Conservation (phyloP, 1,284 basidiomycete species). For the Amylostereum chailletii region DNA sequence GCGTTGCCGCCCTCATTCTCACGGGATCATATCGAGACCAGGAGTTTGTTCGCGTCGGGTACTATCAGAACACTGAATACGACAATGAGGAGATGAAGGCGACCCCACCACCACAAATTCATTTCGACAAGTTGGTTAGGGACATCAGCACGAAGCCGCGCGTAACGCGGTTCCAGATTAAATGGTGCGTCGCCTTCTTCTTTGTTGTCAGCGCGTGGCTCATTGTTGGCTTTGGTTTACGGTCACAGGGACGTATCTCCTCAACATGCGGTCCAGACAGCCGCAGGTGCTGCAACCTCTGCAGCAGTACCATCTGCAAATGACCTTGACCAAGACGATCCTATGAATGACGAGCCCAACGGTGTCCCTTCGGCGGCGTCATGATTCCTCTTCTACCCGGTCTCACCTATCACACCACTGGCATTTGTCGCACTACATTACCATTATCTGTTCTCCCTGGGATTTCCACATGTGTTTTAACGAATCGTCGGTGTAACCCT, state of each 20-base stretch:
- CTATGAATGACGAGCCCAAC: constrained; percentile 5
- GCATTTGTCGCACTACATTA: too few species aligned
- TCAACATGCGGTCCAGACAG: constrained; percentile 35
- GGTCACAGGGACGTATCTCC: constrained; percentile 58
- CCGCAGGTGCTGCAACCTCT: constrained; percentile 64
- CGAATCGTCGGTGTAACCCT: too few species aligned
- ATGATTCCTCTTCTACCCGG: not conserved
- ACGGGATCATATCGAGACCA: constrained; percentile 90
- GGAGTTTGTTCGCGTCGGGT: constrained; percentile 97
- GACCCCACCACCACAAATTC: constrained; percentile 58
- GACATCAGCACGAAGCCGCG: constrained; percentile 90
- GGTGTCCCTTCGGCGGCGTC: constrained; percentile 3
- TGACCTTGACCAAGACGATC: constrained; percentile 40
- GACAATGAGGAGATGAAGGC: constrained; percentile 87
- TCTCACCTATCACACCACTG: too few species aligned
- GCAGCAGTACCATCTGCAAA: constrained; percentile 76
- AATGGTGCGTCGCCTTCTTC: constrained; percentile 49
- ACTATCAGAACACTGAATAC: constrained; percentile 99
- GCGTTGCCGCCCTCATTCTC: constrained; percentile 86
- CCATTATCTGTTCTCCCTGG: too few species aligned
- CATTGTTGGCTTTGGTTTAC: not conserved
- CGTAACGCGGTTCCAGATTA: constrained; percentile 87
- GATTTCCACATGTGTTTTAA: too few species aligned
- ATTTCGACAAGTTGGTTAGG: constrained; percentile 75
- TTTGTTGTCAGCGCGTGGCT: constrained; percentile 2